phyloP scores from a whole-genome alignment of 75 land plant genomes.

The Isoetes taiwanensis region DNA sequence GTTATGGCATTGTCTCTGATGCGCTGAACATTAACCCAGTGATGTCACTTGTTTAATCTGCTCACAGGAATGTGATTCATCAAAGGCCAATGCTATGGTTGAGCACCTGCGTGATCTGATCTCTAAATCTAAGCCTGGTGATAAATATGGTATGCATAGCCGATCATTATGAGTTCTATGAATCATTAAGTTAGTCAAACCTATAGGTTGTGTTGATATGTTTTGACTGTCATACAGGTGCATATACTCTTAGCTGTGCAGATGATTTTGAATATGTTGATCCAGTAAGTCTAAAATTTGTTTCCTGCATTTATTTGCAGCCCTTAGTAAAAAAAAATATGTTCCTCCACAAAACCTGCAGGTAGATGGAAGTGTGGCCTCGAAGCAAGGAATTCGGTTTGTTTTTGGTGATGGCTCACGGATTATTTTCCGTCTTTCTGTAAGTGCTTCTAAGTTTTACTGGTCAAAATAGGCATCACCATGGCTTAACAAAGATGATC shows the following conservation, averaged over 20 bases:
- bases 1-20: background rate
- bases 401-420: slow-evolving; percentile 90
- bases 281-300: slow-evolving; percentile 41
- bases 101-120: slow-evolving; percentile 52
- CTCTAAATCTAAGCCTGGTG: slow-evolving; percentile 55
- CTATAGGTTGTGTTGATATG: too few relatives aligned
- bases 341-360: slow-evolving; percentile 6
- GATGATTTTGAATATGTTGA: slow-evolving; percentile 81
- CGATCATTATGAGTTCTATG: too few relatives aligned
- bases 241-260: slow-evolving; percentile 54
- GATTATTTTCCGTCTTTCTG: slow-evolving; percentile 80
- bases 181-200: too few relatives aligned
- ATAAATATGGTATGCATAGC: slow-evolving; percentile 44
- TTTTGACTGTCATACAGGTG: slow-evolving; percentile 34
- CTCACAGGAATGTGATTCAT: slow-evolving; percentile 72
- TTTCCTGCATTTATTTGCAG: background rate
- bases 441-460: too few relatives aligned
- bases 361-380: slow-evolving; percentile 85
- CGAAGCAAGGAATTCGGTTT: slow-evolving; percentile 85
- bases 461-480: too few relatives aligned
- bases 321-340: too few relatives aligned
- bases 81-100: slow-evolving; percentile 72
- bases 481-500: too few relatives aligned
- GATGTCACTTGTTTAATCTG: background rate
- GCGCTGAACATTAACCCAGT: background rate